These are phyloP conservation scores for Pythium aristosporum DNA, from an alignment of 352 stramenopile species.

Conservation along the genomic window DNA sequence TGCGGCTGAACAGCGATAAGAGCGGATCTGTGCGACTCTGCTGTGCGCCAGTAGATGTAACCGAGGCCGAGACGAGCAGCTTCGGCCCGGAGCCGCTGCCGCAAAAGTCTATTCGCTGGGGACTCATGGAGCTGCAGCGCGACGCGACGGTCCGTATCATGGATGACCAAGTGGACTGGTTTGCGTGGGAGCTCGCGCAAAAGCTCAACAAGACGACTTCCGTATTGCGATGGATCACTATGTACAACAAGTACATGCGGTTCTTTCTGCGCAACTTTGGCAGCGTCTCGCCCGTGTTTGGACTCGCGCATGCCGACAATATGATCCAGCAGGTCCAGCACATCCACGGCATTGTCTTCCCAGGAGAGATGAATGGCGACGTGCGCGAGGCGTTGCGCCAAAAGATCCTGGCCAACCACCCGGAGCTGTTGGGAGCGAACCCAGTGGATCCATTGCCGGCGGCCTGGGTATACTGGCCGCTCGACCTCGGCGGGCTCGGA, in stretches of 20 bases:
- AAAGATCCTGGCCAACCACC: slow-evolving; percentile 13
- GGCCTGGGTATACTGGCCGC: slow-evolving; percentile 41
- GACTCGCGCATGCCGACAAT: slow-evolving; percentile 7
- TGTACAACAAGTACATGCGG: slow-evolving; percentile 66
- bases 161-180: slow-evolving; percentile 34
- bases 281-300: slow-evolving; percentile 25
- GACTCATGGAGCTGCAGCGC: slow-evolving; percentile 40
- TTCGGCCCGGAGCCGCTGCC: slow-evolving; percentile 31
- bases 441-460: slow-evolving; percentile 24
- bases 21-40: slow-evolving; percentile 39
- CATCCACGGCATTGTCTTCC: slow-evolving; percentile 38
- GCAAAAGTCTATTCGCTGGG: slow-evolving; percentile 39
- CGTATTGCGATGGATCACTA: slow-evolving; percentile 47
- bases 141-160: slow-evolving; percentile 39
- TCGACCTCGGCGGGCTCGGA: slow-evolving; percentile 39
- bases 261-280: slow-evolving; percentile 57
- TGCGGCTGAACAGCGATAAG: slow-evolving; percentile 45
- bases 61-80: background rate
- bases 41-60: background rate
- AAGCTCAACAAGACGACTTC: slow-evolving; percentile 32
- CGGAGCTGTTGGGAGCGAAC: background rate
- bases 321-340: slow-evolving; percentile 15
- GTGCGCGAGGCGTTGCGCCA: slow-evolving; percentile 32
- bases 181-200: slow-evolving; percentile 41
- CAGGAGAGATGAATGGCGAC: slow-evolving; percentile 34